Percentiles rank a stretch among this genome's conserved stretches.
phyloP scores from a whole-genome alignment of 208 protist genomes.

The Leishmania major region DNA sequence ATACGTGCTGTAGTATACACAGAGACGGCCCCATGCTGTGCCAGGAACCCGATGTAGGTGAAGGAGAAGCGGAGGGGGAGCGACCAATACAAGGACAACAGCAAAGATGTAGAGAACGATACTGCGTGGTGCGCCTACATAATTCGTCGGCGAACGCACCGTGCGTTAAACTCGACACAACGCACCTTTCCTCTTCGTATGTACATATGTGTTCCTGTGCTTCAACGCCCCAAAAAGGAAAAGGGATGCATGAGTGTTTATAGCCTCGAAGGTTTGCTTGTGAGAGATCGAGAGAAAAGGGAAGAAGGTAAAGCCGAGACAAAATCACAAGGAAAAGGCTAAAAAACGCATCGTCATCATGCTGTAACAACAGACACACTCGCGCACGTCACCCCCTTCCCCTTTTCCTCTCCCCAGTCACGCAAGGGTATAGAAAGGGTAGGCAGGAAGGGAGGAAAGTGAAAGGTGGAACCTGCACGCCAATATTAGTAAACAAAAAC shows the following conservation, averaged over 20 bases:
- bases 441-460: neutral
- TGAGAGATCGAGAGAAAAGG: neutral
- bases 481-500: neutral
- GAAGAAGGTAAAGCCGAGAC: neutral
- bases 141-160: neutral
- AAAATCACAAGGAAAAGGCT: neutral
- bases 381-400: neutral
- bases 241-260: neutral
- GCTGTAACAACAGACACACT: neutral
- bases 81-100: neutral
- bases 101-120: neutral
- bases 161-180: neutral
- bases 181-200: neutral
- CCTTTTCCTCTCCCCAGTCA: neutral
- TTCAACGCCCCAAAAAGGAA: constrained; percentile 6
- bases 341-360: neutral
- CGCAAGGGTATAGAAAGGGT: neutral
- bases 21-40: neutral
- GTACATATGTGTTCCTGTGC: neutral
- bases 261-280: neutral
- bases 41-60: neutral
- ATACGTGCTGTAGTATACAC: neutral
- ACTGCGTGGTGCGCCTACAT: neutral
- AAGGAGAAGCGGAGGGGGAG: neutral
- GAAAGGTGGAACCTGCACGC: neutral